Base-by-base conservation (phyloP, 2,329 filamentous ascomycete species). In the Zelopaecilomyces penicillatus region DNA sequence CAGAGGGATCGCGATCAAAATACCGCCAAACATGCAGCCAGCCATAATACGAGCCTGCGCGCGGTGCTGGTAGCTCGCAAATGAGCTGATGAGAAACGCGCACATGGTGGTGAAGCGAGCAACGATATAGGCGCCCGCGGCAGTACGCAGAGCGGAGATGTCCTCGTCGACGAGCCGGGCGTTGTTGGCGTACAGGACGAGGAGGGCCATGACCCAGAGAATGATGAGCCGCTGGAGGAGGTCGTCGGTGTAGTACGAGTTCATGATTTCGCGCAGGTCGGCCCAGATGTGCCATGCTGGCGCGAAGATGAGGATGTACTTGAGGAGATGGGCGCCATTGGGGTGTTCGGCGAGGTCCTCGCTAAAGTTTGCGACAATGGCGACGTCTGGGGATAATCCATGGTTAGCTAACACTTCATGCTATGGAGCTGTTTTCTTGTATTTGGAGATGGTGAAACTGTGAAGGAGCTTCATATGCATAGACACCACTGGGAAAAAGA, bases 191-290 rank as follows among this genome's bases (percentile, higher is more conserved):
- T 73, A 73, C 11, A 74, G 61, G 4, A 74, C 65, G 11, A 74
- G 57, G 5, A 70, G 53, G 3, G 69, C 67, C 71, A 74, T 74
- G 44, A 74, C 63, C 68, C 70, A 73, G n/a, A 73, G 61, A 43
- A 73, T 69, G 28, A 70, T 53, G 30, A 70, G 52, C 6, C 71
- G 66, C 52, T 74, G 71, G 2, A 64, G 49, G 19, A 74, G 52
- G 50, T 74, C 71, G 48, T 74, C 71, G 42, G 69, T 73, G 55
- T 74, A 73, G 57, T 71, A 74, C 6, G 67, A 70, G 55, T 74
- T 74, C 68, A 74, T 73, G 45, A 73, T 58, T 55, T 73, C 70
- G 48, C 69, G 66, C 12, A 73, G 59, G 48, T 74, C 71, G 35
- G 61, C 64, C 71, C 70, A 74, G 40, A 73, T 67, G 47, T 74